Conservation (phyloP, 2,329 filamentous ascomycete species). For the Cytospora leucostoma region DNA sequence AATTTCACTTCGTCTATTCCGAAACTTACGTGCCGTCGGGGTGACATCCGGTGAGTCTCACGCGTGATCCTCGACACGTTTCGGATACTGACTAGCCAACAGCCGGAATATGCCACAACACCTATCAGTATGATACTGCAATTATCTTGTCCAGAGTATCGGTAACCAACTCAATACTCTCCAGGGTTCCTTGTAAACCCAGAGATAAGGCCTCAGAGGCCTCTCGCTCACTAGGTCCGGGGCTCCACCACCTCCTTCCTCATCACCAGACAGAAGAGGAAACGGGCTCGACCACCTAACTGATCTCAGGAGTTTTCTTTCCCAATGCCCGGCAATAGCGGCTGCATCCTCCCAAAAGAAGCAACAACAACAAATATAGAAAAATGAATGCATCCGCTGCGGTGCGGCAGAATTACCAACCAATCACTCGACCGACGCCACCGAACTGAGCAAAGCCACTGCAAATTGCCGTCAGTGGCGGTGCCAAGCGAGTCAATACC, state of each 20-base stretch:
- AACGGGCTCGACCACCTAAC: not conserved
- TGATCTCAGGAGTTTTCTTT: not conserved
- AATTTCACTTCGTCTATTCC: not conserved
- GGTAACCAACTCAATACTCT: not conserved
- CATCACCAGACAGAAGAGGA: not conserved
- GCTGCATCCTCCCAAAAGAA: not conserved
- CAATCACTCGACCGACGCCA: not conserved
- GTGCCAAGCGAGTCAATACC: constrained; percentile 10
- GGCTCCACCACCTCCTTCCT: not conserved
- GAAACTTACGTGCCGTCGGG: not conserved
- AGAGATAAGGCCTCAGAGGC: constrained; percentile 5
- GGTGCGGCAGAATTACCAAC: constrained; percentile 14
- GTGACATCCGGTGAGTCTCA: constrained; percentile 15
- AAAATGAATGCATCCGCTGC: not conserved
- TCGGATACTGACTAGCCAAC: not conserved
- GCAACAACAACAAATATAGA: constrained; percentile 10
- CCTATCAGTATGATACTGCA: not conserved
- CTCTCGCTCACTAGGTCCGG: not conserved
- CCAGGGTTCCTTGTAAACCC: not conserved
- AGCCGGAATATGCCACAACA: not conserved
- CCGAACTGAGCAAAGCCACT: constrained; percentile 1
- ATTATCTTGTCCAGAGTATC: too few relatives aligned
- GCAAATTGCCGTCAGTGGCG: constrained; percentile 9
- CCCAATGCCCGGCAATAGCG: not conserved
- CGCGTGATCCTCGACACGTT: constrained; percentile 17